Evolutionary conservation across 1,284 basidiomycete genomes (phyloP).

Genomic region (Mrakiaceae sp.): DNA sequence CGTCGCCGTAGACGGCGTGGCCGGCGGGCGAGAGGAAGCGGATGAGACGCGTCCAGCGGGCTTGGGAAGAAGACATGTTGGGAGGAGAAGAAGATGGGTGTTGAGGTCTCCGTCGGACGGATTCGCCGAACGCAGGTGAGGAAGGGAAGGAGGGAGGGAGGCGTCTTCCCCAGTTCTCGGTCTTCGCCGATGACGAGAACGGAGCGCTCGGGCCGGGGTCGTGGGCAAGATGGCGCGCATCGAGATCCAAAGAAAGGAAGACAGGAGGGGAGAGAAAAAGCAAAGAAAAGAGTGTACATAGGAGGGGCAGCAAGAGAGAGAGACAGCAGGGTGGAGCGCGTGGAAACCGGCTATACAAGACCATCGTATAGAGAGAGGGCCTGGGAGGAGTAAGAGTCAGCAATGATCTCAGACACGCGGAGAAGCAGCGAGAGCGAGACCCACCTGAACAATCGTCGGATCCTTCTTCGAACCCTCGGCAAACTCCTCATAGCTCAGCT

Average conservation of each 20-base stretch:
- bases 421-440: constrained; percentile 18
- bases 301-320: background rate
- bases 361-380: constrained; percentile 18
- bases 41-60: too few species aligned
- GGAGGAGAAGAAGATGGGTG: background rate
- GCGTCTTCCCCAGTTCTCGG: background rate
- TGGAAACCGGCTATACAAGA: constrained; percentile 1
- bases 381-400: background rate
- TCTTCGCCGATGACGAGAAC: background rate
- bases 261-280: background rate
- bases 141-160: background rate
- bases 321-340: background rate
- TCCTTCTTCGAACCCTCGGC: constrained; percentile 95
- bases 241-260: background rate
- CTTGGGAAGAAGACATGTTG: background rate
- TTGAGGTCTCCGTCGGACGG: background rate
- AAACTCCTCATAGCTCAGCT: constrained; percentile 86
- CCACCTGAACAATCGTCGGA: constrained; percentile 90
- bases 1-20: too few species aligned
- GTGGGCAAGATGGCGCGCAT: background rate
- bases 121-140: background rate
- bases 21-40: too few species aligned
- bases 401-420: background rate
- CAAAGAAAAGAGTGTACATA: background rate
- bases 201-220: background rate